Percentiles rank a stretch among this genome's conserved stretches.
These are phyloP conservation scores for Globisporangium iwayamae DNA, from an alignment of 352 stramenopile genomes.

Conservation along the genomic window DNA sequence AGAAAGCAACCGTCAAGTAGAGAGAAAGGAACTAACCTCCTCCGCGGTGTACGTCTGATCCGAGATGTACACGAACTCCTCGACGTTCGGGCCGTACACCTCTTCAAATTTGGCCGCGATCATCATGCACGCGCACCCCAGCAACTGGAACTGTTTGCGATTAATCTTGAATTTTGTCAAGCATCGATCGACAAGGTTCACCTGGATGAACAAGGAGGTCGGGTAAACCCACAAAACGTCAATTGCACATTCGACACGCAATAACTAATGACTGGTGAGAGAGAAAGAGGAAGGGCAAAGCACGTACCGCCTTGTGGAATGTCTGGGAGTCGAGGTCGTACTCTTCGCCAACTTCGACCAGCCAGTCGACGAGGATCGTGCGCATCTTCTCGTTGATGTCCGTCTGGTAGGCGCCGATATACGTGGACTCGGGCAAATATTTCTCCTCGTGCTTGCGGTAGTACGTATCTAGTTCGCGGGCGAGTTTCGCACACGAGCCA, in stretches of 20 bases:
- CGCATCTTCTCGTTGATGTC: constrained; percentile 99
- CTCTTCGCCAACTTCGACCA: constrained; percentile 91
- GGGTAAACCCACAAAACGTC: not conserved
- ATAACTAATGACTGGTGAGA: not conserved
- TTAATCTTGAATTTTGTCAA: constrained; percentile 82
- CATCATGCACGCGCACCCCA: constrained; percentile 95
- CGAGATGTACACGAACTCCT: constrained; percentile 97
- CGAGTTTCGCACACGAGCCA: constrained; percentile 50
- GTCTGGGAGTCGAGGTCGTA: constrained; percentile 82
- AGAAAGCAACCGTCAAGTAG: not conserved
- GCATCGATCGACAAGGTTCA: constrained; percentile 83
- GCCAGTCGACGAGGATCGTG: constrained; percentile 99
- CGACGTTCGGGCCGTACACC: constrained; percentile 91
- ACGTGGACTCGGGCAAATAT: constrained; percentile 56
- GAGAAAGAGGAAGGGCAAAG: not conserved
- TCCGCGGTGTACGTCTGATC: constrained; percentile 93
- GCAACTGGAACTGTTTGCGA: constrained; percentile 92
- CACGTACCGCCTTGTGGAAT: constrained; percentile 72
- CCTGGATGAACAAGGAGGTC: constrained; percentile 21
- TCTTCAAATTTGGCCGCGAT: constrained; percentile 98
- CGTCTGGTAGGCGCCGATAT: constrained; percentile 83
- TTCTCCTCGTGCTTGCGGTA: constrained; percentile 73
- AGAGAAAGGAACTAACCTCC: constrained; percentile 41
- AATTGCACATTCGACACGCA: not conserved
- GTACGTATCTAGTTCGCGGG: constrained; percentile 58